phyloP scores from a whole-genome alignment of 2,329 filamentous ascomycete genomes.

The Malbranchea cinnamomea region DNA sequence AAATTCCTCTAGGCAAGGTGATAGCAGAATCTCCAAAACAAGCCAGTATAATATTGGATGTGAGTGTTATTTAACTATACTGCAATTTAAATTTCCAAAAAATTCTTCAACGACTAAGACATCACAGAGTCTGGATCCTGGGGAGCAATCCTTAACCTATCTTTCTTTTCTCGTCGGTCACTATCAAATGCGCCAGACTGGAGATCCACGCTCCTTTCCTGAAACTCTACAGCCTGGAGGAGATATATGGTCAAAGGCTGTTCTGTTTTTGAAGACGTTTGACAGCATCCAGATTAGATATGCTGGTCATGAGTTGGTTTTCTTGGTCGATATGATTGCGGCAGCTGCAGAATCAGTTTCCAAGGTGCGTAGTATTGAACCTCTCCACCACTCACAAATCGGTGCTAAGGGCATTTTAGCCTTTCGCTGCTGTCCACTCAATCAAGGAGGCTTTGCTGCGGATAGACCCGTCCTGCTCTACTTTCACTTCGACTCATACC shows the following conservation, averaged over 20 bases:
- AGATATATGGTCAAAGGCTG: conserved; percentile 35
- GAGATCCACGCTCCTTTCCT: conserved; percentile 19
- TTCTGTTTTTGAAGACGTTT: conserved; percentile 40
- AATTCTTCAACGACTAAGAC: no score
- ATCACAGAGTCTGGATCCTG: conserved; percentile 33
- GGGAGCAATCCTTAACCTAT: conserved; percentile 45
- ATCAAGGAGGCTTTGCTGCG: conserved; percentile 30
- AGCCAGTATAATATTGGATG: no score
- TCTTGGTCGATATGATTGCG: conserved; percentile 21
- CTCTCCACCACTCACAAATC: no score
- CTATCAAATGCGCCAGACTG: conserved; percentile 26
- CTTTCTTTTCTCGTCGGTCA: conserved; percentile 38
- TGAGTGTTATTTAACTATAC: no score
- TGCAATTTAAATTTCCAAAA: no score
- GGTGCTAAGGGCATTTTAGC: conserved; percentile 16
- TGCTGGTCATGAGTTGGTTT: conserved; percentile 20
- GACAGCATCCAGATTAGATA: conserved; percentile 31
- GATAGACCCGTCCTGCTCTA: conserved; percentile 27
- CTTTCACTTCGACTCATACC: conserved; percentile 30
- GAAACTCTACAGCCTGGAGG: conserved; percentile 30
- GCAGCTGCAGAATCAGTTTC: conserved; percentile 19
- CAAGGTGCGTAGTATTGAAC: conserved; percentile 20
- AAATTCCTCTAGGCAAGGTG: conserved; percentile 20
- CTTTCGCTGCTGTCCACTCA: conserved; percentile 24
- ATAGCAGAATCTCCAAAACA: no score